Conservation (phyloP, 1,284 basidiomycete genomes). For the Bjerkandera adusta region DNA sequence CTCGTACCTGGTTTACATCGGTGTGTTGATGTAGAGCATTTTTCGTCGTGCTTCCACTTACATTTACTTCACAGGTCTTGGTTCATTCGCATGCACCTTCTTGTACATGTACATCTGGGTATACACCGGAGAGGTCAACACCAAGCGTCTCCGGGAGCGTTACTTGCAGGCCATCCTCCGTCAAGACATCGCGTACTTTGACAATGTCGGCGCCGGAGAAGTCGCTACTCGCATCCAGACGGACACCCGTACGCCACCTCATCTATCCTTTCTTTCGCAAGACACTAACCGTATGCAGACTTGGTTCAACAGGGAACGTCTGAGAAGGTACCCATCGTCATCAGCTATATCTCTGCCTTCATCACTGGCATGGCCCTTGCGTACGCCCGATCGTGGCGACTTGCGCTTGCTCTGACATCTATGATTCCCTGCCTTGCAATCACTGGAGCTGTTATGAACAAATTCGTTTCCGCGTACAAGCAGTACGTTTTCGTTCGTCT, state of each 20-base stretch:
- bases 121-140: constrained; percentile 83
- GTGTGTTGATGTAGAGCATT: constrained; percentile 39
- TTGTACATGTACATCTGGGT: constrained; percentile 86
- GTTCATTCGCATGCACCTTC: constrained; percentile 65
- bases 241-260: constrained; percentile 64
- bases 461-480: constrained; percentile 66
- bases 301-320: constrained; percentile 85
- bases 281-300: constrained; percentile 39
- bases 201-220: constrained; percentile 91
- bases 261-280: neutral
- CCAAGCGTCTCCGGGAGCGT: constrained; percentile 78
- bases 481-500: constrained; percentile 46
- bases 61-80: constrained; percentile 51
- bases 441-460: constrained; percentile 78
- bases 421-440: constrained; percentile 87
- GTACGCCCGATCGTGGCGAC: constrained; percentile 72
- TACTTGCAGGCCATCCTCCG: constrained; percentile 77
- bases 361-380: constrained; percentile 77
- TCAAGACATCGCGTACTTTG: constrained; percentile 88
- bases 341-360: constrained; percentile 65
- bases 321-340: constrained; percentile 77
- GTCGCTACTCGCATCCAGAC: constrained; percentile 93
- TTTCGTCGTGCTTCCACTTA: neutral
- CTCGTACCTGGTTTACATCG: constrained; percentile 65
- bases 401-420: constrained; percentile 83